Evolutionary conservation across 768 basidiomycete genomes (phyloP).

Genomic region (Mycena metata): DNA sequence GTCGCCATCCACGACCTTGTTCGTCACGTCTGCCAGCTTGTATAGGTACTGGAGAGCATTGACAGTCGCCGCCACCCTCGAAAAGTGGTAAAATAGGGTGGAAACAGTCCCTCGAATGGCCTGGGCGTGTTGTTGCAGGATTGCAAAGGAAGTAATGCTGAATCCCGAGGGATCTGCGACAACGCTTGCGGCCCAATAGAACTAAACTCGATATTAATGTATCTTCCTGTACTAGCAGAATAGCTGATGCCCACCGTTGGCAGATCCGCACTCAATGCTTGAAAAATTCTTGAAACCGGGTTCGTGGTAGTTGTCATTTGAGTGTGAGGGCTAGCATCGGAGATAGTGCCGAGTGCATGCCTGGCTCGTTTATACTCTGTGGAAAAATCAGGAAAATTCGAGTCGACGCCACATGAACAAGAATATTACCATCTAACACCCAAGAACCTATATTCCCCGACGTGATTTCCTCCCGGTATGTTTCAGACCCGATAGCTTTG

Average conservation of each 20-base stretch:
- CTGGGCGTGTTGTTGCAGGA: constrained; percentile 42
- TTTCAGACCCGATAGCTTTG: not conserved
- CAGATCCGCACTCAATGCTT: not conserved
- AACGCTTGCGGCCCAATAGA: constrained; percentile 45
- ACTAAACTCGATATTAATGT: not conserved
- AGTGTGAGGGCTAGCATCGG: not conserved
- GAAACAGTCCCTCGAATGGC: constrained; percentile 37
- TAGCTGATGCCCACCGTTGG: not conserved
- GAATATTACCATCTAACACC: not conserved
- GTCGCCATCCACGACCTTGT: constrained; percentile 42
- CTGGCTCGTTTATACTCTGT: constrained; percentile 19
- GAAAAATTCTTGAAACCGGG: not conserved
- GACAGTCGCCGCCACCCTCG: not conserved
- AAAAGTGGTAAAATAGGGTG: constrained; percentile 5
- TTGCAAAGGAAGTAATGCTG: constrained; percentile 46
- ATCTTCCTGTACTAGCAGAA: too few species aligned
- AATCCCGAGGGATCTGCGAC: constrained; percentile 41
- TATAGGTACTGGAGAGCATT: constrained; percentile 42
- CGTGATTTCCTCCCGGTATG: constrained; percentile 9
- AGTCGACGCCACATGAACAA: not conserved
- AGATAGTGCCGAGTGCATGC: not conserved
- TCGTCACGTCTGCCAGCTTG: constrained; percentile 34
- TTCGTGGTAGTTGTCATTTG: not conserved
- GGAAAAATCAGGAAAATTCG: not conserved
- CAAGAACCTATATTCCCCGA: not conserved